phyloP scores from a whole-genome alignment of 2,329 filamentous ascomycete species.

The Simplicillium aogashimaense region DNA sequence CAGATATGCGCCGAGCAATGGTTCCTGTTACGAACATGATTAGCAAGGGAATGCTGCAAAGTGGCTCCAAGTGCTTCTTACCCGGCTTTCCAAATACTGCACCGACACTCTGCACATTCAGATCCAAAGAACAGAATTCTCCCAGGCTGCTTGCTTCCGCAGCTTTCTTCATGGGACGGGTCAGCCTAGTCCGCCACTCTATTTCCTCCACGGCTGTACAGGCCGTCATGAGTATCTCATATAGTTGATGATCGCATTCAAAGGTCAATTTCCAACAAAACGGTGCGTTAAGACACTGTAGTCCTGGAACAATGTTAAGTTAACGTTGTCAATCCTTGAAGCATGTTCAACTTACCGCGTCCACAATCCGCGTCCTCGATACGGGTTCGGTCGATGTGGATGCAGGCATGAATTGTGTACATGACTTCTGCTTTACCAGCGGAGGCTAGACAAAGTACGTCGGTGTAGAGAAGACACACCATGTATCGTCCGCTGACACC shows the following conservation, averaged over 20 bases:
- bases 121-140: conserved; percentile 52
- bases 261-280: conserved; percentile 92
- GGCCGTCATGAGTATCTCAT: conserved; percentile 79
- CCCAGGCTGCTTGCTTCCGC: conserved; percentile 30
- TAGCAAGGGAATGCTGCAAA: conserved; percentile 1
- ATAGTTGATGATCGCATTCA: conserved; percentile 63
- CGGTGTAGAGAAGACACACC: conserved; percentile 74
- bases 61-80: conserved; percentile 15
- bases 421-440: conserved; percentile 52
- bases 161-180: conserved; percentile 37
- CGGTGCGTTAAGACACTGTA: conserved; percentile 78
- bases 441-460: conserved; percentile 67
- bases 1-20: conserved; percentile 59
- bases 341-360: conserved; percentile 40
- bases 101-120: conserved; percentile 66
- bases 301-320: conserved; percentile 39
- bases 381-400: conserved; percentile 55
- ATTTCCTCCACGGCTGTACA: conserved; percentile 72
- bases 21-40: conserved; percentile 32
- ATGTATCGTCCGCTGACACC: conserved; percentile 70
- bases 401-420: conserved; percentile 67
- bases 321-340: not conserved
- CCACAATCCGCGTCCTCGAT: conserved; percentile 69
- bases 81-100: conserved; percentile 66
- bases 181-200: conserved; percentile 67